Evolutionary conservation across 768 basidiomycete genomes (phyloP).

Genomic region (Trametes villosa): DNA sequence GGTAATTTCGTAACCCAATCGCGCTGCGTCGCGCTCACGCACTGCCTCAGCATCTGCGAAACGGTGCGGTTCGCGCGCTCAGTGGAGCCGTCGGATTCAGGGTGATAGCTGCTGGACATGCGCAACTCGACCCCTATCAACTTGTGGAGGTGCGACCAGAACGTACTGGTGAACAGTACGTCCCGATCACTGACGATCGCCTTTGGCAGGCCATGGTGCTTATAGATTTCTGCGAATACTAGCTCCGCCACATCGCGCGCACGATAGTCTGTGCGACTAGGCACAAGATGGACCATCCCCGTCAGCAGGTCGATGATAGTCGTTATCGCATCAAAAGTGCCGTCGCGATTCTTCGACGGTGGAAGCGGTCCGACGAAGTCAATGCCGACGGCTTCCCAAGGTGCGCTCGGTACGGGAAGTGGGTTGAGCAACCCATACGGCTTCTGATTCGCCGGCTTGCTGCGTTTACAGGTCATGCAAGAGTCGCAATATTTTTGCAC

Average conservation of each 20-base stretch:
- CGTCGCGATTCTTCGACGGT: conserved; percentile 28
- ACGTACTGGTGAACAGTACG: conserved; percentile 39
- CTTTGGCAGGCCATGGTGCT: conserved; percentile 36
- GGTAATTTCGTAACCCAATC: conserved; percentile 40
- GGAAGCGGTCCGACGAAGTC: conserved; percentile 44
- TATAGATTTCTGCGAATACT: conserved; percentile 40
- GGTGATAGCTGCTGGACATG: conserved; percentile 37
- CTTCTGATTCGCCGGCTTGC: conserved; percentile 23
- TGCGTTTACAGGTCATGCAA: conserved; percentile 27
- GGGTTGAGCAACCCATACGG: conserved; percentile 30
- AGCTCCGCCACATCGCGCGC: conserved; percentile 41
- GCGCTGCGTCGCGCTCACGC: conserved; percentile 12
- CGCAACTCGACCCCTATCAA: conserved; percentile 26
- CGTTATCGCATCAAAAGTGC: conserved; percentile 30
- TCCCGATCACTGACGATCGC: conserved; percentile 1
- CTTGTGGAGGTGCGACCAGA: conserved; percentile 35
- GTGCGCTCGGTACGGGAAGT: conserved; percentile 34
- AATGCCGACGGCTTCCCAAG: conserved; percentile 45
- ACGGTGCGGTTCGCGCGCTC: conserved; percentile 28
- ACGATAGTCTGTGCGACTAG: conserved; percentile 33
- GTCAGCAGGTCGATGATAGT: conserved; percentile 32
- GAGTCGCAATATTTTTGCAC: conserved; percentile 30
- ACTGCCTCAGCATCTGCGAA: conserved; percentile 23
- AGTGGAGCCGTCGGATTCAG: conserved; percentile 36
- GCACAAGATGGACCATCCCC: conserved; percentile 33